Base-by-base conservation (phyloP, 2,329 filamentous ascomycete genomes). In the Torrubiellomyces zombiae region DNA sequence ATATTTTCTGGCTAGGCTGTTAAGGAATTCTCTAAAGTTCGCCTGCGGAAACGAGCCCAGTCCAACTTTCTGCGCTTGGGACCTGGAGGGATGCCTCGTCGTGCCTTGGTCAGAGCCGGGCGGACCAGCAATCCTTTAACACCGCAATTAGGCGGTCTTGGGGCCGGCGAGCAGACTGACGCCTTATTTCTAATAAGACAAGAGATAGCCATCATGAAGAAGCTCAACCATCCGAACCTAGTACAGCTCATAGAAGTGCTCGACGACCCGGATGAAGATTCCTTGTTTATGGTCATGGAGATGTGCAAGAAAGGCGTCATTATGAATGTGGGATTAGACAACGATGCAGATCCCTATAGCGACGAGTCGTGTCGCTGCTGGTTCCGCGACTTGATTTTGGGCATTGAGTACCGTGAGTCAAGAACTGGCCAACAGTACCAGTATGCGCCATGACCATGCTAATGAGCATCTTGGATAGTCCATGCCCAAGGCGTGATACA, bases 151-250 rank as follows among this genome's bases (percentile, higher is more conserved):
- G 40, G 38, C 6, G 35, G 38, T 17, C 33, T 43, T 22, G 41
- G 41, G 5, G 37, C 60, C 22, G 63, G 64, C 21, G 75, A 78
- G 44, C 75, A 75, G 37, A 58, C 59, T 14, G 69, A 74, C 40
- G 70, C 86, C 0, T 59, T 95, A 9, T 79, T 79, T 42, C 58
- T 95, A 31, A 95, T 98, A 48, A 78, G 83, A 32, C 80, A 93
- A 48, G 89, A 98, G 51, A 89, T 95, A 40, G 89, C 89, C 30
- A 91, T 95, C 45, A 95, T 98, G 85, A 98, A 95, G 60, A 95
- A 95, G 54, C 64, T 95, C 23, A 75, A 94, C 43, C 89, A 98
- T 44, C 76, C 74, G 15, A 98, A 95, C 43, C 59, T 98, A n/a
- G 86, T 95, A 9, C 74, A 78, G 22, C 57, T 98, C 25, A 81